Evolutionary conservation across 2,329 filamentous ascomycete species (phyloP).

Genomic region (Alternaria sp.): DNA sequence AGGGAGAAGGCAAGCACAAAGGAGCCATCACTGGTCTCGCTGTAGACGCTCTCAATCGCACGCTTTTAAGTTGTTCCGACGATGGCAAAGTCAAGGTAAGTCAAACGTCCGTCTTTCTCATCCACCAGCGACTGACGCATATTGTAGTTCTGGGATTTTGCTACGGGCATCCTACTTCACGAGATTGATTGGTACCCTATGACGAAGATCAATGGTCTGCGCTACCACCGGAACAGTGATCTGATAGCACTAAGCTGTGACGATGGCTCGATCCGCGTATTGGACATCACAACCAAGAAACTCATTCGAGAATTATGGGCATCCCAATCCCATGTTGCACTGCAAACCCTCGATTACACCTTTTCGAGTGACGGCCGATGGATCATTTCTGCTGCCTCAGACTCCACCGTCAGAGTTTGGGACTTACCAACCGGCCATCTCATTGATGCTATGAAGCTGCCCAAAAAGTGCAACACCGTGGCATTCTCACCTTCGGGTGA

Average conservation of each 20-base stretch:
- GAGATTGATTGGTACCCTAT: constrained; percentile 86
- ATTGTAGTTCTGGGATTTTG: constrained; percentile 85
- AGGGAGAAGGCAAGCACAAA: constrained; percentile 75
- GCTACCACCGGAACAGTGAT: constrained; percentile 83
- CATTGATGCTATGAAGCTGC: constrained; percentile 87
- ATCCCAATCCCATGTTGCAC: constrained; percentile 60
- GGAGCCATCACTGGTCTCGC: constrained; percentile 84
- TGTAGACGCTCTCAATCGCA: constrained; percentile 88
- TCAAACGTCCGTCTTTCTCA: neutral
- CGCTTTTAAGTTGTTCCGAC: constrained; percentile 82
- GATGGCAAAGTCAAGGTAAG: constrained; percentile 85
- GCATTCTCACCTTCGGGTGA: constrained; percentile 91
- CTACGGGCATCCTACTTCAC: constrained; percentile 78
- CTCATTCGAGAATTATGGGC: constrained; percentile 89
- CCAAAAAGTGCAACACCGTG: constrained; percentile 80
- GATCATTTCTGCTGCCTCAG: constrained; percentile 87
- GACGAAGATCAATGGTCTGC: constrained; percentile 76
- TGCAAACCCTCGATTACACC: constrained; percentile 52
- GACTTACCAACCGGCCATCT: constrained; percentile 95
- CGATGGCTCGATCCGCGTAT: constrained; percentile 84
- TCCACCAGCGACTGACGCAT: constrained; percentile 18
- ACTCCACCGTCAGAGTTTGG: constrained; percentile 85
- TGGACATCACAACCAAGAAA: constrained; percentile 89
- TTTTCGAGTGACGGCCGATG: constrained; percentile 95
- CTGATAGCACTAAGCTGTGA: constrained; percentile 88